Conservation (phyloP, 2,329 filamentous ascomycete genomes). For the Macrophomina tecta region DNA sequence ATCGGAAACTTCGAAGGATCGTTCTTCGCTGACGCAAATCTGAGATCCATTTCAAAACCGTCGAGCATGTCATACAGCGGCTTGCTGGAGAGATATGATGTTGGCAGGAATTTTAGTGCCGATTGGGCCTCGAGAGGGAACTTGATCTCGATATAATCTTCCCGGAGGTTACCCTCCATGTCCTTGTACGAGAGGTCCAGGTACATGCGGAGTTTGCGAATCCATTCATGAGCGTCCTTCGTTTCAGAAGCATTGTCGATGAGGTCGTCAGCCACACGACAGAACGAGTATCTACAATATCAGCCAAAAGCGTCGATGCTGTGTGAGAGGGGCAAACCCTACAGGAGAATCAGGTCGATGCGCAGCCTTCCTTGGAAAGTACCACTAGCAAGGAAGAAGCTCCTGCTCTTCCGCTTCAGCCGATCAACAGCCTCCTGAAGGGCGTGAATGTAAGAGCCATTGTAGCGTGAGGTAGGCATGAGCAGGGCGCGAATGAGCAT, state of each 20-base stretch:
- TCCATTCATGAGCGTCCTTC: constrained; percentile 63
- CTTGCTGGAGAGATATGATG: constrained; percentile 59
- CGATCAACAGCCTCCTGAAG: constrained; percentile 65
- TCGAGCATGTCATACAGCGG: constrained; percentile 69
- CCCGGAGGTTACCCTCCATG: constrained; percentile 33
- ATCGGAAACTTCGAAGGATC: constrained; percentile 59
- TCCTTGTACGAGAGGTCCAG: constrained; percentile 60
- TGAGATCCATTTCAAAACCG: constrained; percentile 72
- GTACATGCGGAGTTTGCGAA: constrained; percentile 63
- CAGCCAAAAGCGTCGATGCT: too few species aligned
- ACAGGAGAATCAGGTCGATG: constrained; percentile 70
- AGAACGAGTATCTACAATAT: constrained; percentile 69
- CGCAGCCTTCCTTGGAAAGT: constrained; percentile 71
- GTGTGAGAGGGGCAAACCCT: constrained; percentile 37
- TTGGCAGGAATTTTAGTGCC: constrained; percentile 66
- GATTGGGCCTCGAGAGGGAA: constrained; percentile 62
- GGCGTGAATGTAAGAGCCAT: constrained; percentile 63
- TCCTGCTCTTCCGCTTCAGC: constrained; percentile 70
- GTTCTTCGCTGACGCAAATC: constrained; percentile 51
- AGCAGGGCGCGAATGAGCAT: constrained; percentile 61
- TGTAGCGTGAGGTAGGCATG: constrained; percentile 57
- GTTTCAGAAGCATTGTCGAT: constrained; percentile 67
- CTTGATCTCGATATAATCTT: constrained; percentile 50
- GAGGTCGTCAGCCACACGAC: constrained; percentile 74
- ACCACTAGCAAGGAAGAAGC: constrained; percentile 74